These are phyloP conservation scores for Cyclostephanos tholiformis DNA, from an alignment of 108 stramenopile species.

Conservation along the genomic window DNA sequence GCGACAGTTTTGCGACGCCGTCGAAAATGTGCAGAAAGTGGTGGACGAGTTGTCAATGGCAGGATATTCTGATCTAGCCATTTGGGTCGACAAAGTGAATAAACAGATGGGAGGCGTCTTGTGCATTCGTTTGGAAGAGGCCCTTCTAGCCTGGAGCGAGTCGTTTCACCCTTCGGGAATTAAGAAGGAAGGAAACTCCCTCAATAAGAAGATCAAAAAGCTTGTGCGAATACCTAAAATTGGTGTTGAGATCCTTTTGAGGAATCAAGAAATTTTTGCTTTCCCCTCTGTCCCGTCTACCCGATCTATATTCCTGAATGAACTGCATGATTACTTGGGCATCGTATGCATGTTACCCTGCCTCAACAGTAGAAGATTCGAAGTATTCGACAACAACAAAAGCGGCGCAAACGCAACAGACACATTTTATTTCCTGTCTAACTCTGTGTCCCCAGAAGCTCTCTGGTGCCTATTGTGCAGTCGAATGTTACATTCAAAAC, in stretches of 20 bases:
- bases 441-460: conserved; percentile 56
- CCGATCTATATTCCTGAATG: conserved; percentile 69
- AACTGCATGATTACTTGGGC: conserved; percentile 83
- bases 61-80: conserved; percentile 74
- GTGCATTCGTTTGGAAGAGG: conserved; percentile 63
- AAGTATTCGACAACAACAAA: conserved; percentile 77
- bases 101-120: conserved; percentile 67
- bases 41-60: conserved; percentile 90
- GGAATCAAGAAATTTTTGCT: conserved; percentile 87
- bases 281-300: conserved; percentile 72
- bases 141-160: conserved; percentile 70
- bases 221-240: conserved; percentile 56
- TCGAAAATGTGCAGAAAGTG: conserved; percentile 85
- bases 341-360: conserved; percentile 83
- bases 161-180: conserved; percentile 38
- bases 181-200: background rate
- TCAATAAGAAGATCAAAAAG: conserved; percentile 27
- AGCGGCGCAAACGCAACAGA: conserved; percentile 20
- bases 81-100: conserved; percentile 77
- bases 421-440: conserved; percentile 63
- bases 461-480: conserved; percentile 65
- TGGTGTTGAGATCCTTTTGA: conserved; percentile 74
- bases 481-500: conserved; percentile 74
- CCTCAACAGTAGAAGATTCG: conserved; percentile 86
- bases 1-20: conserved; percentile 56